phyloP scores from a whole-genome alignment of 139 green algal genomes.

The Klebsormidium nitens region DNA sequence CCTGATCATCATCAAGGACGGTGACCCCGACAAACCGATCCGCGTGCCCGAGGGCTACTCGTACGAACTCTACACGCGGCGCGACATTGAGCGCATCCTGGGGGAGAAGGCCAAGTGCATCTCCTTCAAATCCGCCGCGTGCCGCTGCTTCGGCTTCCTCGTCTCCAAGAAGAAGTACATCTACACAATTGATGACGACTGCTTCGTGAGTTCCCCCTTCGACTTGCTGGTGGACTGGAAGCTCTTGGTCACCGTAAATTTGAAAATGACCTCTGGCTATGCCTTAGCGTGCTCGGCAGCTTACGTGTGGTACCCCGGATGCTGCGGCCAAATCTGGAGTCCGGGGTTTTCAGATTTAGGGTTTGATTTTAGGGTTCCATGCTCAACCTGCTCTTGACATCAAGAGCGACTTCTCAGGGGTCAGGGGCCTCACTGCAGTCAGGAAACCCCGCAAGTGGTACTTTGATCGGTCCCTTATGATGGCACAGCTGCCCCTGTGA shows the following conservation, averaged over 20 bases:
- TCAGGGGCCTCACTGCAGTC: no score
- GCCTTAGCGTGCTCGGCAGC: no score
- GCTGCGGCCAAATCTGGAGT: no score
- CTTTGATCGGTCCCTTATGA: no score
- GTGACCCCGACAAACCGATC: not conserved
- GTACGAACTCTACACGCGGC: slow-evolving; percentile 14
- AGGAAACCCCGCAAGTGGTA: no score
- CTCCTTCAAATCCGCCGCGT: not conserved
- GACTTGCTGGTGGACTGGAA: not conserved
- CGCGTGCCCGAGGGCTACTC: slow-evolving; percentile 8
- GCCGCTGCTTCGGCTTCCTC: slow-evolving; percentile 15
- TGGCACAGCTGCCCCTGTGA: no score
- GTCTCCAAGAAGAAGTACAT: slow-evolving; percentile 23
- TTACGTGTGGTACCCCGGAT: no score
- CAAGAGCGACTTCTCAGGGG: no score
- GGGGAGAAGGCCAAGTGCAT: slow-evolving; percentile 9
- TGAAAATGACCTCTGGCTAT: slow-evolving; percentile 2
- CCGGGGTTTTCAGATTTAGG: no score
- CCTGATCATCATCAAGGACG: not conserved
- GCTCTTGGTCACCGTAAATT: not conserved
- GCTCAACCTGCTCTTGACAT: no score
- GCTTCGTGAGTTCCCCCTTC: slow-evolving; percentile 5
- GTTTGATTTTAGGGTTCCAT: no score
- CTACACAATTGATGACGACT: slow-evolving; percentile 15
- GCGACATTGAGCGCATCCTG: slow-evolving; percentile 6